Percentiles rank a stretch among this genome's conserved stretches.
Conservation (phyloP, 1,284 basidiomycete species). For the Phlebopus sp. region DNA sequence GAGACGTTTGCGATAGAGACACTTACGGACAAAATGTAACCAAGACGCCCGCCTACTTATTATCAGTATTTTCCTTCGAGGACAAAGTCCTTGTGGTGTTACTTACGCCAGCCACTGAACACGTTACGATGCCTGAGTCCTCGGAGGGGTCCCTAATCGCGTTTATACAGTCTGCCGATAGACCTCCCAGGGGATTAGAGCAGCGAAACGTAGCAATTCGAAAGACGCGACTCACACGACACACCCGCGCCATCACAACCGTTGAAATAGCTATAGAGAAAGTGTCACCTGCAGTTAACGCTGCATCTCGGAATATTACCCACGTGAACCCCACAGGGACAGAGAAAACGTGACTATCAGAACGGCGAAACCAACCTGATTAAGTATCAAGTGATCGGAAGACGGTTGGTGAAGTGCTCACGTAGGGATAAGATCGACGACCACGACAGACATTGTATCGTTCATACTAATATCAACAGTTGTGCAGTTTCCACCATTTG, state of each 20-base stretch:
- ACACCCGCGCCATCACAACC: constrained; percentile 6
- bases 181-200: not conserved
- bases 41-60: not conserved
- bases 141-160: constrained; percentile 1
- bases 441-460: not conserved
- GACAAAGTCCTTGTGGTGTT: no score
- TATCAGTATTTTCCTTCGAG: not conserved
- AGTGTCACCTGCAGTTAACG: not conserved
- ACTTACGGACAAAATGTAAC: constrained; percentile 7
- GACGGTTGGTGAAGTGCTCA: not conserved
- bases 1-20: no score
- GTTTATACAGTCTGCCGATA: constrained; percentile 1
- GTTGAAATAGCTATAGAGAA: not conserved
- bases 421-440: constrained; percentile 4
- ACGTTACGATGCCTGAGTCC: not conserved
- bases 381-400: not conserved
- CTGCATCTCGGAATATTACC: not conserved
- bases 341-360: not conserved
- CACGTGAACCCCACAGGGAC: constrained; percentile 5
- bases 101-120: constrained; percentile 1
- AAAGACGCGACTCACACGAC: not conserved
- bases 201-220: not conserved
- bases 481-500: constrained; percentile 5
- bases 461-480: constrained; percentile 3
- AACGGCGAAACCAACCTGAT: not conserved